These are phyloP conservation scores for Galerina sulciceps DNA, from an alignment of 768 basidiomycete species.

Conservation along the genomic window DNA sequence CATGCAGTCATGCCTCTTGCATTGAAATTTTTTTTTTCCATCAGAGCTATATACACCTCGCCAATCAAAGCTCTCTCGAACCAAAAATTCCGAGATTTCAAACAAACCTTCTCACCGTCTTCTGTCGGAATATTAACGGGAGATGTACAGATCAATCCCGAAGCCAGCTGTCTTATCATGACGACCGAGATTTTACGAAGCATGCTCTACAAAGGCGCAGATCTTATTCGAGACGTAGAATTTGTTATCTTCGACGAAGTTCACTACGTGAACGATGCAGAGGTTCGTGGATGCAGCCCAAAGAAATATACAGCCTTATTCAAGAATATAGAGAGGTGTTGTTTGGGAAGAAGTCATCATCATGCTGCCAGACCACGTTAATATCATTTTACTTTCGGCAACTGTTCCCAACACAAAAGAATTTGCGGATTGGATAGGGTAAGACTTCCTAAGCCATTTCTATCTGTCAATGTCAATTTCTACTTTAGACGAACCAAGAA, in stretches of 20 bases:
- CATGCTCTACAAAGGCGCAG: constrained; percentile 99
- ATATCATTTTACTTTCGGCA: constrained; percentile 94
- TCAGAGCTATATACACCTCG: constrained; percentile 96
- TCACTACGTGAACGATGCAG: constrained; percentile 98
- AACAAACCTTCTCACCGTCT: constrained; percentile 88
- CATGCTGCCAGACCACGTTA: constrained; percentile 98
- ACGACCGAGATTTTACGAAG: constrained; percentile 97
- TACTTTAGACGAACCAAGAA: constrained; percentile 88
- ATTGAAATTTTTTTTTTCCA: constrained; percentile 13
- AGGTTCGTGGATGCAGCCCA: constrained; percentile 54
- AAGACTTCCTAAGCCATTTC: constrained; percentile 28
- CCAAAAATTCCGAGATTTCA: constrained; percentile 99
- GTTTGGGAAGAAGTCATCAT: constrained; percentile 99
- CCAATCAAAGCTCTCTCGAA: constrained; percentile 99
- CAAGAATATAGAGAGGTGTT: constrained; percentile 77
- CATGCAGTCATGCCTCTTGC: neutral
- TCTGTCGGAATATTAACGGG: constrained; percentile 97
- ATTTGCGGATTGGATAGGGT: constrained; percentile 99
- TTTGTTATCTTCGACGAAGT: constrained; percentile 99
- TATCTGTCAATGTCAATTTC: neutral
- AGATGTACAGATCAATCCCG: constrained; percentile 98
- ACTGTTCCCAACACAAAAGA: constrained; percentile 98
- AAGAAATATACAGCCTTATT: constrained; percentile 1
- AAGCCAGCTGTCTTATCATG: constrained; percentile 96
- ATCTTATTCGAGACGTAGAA: constrained; percentile 97